These are phyloP conservation scores for Candida sp. DNA, from an alignment of 1,139 yeast genomes.

Conservation along the genomic window DNA sequence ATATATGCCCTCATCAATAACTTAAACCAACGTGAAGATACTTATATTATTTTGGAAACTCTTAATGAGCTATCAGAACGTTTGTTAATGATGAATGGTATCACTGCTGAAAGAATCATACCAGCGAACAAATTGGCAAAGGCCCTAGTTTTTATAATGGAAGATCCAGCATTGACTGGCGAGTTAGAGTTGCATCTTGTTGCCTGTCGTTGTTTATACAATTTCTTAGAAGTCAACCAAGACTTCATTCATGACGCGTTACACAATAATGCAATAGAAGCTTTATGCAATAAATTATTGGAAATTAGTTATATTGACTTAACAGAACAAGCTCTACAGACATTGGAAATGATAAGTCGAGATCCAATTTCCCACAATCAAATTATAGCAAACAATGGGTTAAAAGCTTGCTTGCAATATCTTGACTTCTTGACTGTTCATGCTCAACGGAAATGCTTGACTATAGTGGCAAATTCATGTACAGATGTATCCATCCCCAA, in stretches of 20 bases:
- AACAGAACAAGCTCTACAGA: slow-evolving; percentile 88
- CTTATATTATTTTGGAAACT: slow-evolving; percentile 51
- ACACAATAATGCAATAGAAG: slow-evolving; percentile 63
- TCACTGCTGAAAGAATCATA: slow-evolving; percentile 59
- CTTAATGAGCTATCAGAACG: slow-evolving; percentile 62
- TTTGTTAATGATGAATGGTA: slow-evolving; percentile 64
- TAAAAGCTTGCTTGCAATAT: slow-evolving; percentile 66
- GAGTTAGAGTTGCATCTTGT: slow-evolving; percentile 78
- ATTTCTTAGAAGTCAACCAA: slow-evolving; percentile 73
- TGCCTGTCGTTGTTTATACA: slow-evolving; percentile 83
- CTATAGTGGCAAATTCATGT: slow-evolving; percentile 77
- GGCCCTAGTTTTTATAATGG: slow-evolving; percentile 56
- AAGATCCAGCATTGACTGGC: slow-evolving; percentile 55
- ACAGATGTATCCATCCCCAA: slow-evolving; percentile 42
- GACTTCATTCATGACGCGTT: slow-evolving; percentile 66
- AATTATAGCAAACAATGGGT: slow-evolving; percentile 57
- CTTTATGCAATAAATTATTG: slow-evolving; percentile 60
- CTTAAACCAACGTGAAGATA: slow-evolving; percentile 42
- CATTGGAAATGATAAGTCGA: slow-evolving; percentile 66
- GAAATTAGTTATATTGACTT: slow-evolving; percentile 85
- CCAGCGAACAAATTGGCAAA: slow-evolving; percentile 60
- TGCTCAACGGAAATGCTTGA: slow-evolving; percentile 81
- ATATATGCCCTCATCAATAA: slow-evolving; percentile 39
- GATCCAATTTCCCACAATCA: slow-evolving; percentile 47
- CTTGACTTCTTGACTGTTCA: slow-evolving; percentile 88